Evolutionary conservation across 768 basidiomycete genomes (phyloP).

Genomic region (Pleurotus tuber-regium): DNA sequence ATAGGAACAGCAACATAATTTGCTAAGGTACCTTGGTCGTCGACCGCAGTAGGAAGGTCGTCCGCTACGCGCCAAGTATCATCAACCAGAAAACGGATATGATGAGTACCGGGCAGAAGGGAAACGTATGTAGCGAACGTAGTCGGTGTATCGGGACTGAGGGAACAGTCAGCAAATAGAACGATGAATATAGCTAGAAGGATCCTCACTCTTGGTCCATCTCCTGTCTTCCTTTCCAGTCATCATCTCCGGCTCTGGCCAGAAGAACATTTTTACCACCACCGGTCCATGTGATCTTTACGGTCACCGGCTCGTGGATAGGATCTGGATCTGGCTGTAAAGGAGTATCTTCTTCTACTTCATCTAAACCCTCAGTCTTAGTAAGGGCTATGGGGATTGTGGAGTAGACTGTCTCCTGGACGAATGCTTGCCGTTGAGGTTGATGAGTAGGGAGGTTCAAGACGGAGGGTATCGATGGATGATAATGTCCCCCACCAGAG

Average conservation of each 20-base stretch:
- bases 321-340: slow-evolving; percentile 14
- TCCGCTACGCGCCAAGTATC: slow-evolving; percentile 79
- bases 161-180: slow-evolving; percentile 13
- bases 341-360: slow-evolving; percentile 13
- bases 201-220: slow-evolving; percentile 64
- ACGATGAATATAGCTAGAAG: slow-evolving; percentile 12
- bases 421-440: slow-evolving; percentile 33
- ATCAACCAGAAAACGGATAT: slow-evolving; percentile 94
- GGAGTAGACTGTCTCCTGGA: slow-evolving; percentile 59
- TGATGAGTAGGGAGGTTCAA: slow-evolving; percentile 30
- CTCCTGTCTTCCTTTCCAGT: slow-evolving; percentile 67
- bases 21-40: slow-evolving; percentile 90
- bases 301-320: slow-evolving; percentile 30
- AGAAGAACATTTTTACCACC: slow-evolving; percentile 64
- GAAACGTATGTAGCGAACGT: slow-evolving; percentile 36
- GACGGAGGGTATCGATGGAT: slow-evolving; percentile 41
- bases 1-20: slow-evolving; percentile 83
- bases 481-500: slow-evolving; percentile 32
- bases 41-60: slow-evolving; percentile 80
- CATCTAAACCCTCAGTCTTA: slow-evolving; percentile 25
- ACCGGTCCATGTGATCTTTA: slow-evolving; percentile 65
- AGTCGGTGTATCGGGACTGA: slow-evolving; percentile 26
- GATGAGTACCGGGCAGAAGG: slow-evolving; percentile 88
- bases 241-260: slow-evolving; percentile 69
- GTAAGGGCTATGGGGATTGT: slow-evolving; percentile 57